Percentiles rank a stretch among this genome's conserved stretches.
phyloP scores from a whole-genome alignment of 192 early-diverging fungal genomes.

The Umbelopsis isabellina region DNA sequence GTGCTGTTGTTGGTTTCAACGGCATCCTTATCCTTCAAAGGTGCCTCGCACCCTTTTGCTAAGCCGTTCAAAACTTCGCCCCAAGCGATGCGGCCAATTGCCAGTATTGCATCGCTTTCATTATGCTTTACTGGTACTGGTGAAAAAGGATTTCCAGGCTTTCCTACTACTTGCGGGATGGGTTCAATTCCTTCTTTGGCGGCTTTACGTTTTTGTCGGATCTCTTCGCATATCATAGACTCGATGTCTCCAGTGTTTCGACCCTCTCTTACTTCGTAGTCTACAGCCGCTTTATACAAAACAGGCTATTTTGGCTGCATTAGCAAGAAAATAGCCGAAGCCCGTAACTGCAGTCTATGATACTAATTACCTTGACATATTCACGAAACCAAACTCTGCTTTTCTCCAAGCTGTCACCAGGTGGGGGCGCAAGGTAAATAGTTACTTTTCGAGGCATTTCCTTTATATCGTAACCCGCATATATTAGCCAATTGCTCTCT shows the following conservation, averaged over 20 bases:
- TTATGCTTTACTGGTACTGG: background rate
- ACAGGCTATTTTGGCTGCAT: conserved; percentile 33
- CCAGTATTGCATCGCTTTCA: conserved; percentile 33
- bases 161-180: background rate
- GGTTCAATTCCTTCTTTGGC: conserved; percentile 21
- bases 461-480: too few relatives aligned
- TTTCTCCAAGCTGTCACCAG: conserved; percentile 50
- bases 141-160: conserved; percentile 1
- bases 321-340: conserved; percentile 7
- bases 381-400: conserved; percentile 47
- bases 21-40: conserved; percentile 13
- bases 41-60: conserved; percentile 36
- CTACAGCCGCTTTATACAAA: conserved; percentile 45
- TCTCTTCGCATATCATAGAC: conserved; percentile 36
- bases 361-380: conserved; percentile 45
- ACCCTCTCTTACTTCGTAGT: conserved; percentile 50
- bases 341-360: background rate
- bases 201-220: conserved; percentile 33
- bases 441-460: conserved; percentile 47
- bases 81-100: conserved; percentile 46
- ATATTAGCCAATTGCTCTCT: background rate
- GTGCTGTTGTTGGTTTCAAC: too few relatives aligned
- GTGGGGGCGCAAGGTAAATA: conserved; percentile 47
- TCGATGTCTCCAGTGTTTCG: conserved; percentile 39
- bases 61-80: conserved; percentile 45